These are phyloP conservation scores for Plenodomus biglobosus DNA, from an alignment of 2,329 filamentous ascomycete species.

Conservation along the genomic window DNA sequence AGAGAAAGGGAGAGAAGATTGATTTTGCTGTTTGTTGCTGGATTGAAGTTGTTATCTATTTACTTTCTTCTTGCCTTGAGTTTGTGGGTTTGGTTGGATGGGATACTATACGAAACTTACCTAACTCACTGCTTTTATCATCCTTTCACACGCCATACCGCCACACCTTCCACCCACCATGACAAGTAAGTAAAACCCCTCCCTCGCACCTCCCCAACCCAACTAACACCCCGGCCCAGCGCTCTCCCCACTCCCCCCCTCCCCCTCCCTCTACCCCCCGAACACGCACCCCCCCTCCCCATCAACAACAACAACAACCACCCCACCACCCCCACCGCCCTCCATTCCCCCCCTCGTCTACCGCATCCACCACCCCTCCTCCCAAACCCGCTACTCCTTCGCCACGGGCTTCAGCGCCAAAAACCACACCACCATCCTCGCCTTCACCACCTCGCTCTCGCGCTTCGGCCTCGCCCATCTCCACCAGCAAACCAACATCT, in stretches of 20 bases:
- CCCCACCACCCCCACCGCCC: conserved; percentile 17
- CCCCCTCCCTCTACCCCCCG: neutral
- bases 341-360: conserved; percentile 33
- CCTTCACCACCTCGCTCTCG: conserved; percentile 21
- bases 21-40: too few species aligned
- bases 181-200: too few species aligned
- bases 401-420: conserved; percentile 36
- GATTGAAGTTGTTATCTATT: too few species aligned
- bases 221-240: neutral
- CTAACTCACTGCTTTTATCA: too few species aligned
- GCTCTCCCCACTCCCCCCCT: neutral
- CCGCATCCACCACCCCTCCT: conserved; percentile 30
- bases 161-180: too few species aligned
- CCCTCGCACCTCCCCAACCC: neutral
- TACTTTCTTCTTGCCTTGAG: too few species aligned
- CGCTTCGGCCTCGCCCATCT: conserved; percentile 37
- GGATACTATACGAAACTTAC: too few species aligned
- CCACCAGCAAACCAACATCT: conserved; percentile 39
- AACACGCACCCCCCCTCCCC: conserved; percentile 2
- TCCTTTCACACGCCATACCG: too few species aligned
- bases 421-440: conserved; percentile 41
- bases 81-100: too few species aligned
- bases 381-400: conserved; percentile 38
- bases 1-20: too few species aligned
- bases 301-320: neutral